Base-by-base conservation (phyloP, 1,284 basidiomycete species). In the Marasmius sp. region DNA sequence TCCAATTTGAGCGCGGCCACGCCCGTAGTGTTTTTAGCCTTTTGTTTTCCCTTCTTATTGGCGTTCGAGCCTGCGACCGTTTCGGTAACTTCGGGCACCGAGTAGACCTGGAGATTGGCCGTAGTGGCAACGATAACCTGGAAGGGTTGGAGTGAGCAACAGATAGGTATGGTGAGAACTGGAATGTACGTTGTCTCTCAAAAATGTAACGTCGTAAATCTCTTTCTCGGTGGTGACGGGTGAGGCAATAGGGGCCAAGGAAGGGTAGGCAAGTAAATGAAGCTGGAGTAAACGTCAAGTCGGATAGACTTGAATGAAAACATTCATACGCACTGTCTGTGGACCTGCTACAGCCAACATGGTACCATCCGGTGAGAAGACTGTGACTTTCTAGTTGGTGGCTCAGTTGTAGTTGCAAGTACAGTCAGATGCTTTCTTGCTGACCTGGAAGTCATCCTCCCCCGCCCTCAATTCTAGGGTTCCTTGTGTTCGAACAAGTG, bases 381-480 rank as follows among this genome's bases (percentile, higher is more conserved):
- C 81, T 1, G 92, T 91, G 14, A 93, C 88, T 85, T 89, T 93
- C 92, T 95, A 37, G 12, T 18, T 6, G n/a, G 34, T 36, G 33
- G n/a, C 12, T 7, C 7, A 37, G n/a, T 38, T 9, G 34, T 22
- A 22, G 22, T 20, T 8, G 6, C 10, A 11, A 33, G n/a, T 37
- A 38, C 11, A 14, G 12, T 20, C n/a, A 12, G 20, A 71, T 37
- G 11, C 34, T 16, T 11, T 37, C 34, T 18, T 36, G 34, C 34
- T 38, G 37, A 93, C 94, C 78, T 97, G 94, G 68, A 89, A 97
- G 68, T 94, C 92, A 53, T 94, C 92, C 5, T 78, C 71, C 68
- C 85, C 85, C 20, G 57, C 61, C 14, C 38, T 75, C 7, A 85
- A 76, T 2, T 75, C 71, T 48, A 95, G 80, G 4, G 92, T 95